Conservation (phyloP, 352 stramenopile genomes). For the Elongisporangium anandrum region DNA sequence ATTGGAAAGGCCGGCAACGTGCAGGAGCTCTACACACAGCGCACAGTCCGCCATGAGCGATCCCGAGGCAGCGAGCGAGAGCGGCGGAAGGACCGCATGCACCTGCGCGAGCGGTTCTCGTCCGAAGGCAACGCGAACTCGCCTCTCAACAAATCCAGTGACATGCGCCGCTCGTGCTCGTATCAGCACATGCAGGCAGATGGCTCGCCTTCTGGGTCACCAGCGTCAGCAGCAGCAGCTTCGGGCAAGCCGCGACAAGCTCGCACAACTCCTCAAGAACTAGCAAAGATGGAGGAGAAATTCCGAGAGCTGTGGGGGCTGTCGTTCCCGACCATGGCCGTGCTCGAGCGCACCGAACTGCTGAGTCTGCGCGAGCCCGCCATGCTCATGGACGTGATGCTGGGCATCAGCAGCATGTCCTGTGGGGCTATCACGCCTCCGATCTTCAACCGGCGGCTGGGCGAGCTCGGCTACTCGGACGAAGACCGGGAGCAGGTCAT, state of each 20-base stretch:
- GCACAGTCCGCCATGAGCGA: constrained; percentile 17
- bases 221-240: constrained; percentile 4
- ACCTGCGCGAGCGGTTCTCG: constrained; percentile 42
- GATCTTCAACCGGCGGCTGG: constrained; percentile 49
- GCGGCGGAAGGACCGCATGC: constrained; percentile 29
- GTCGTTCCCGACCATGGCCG: constrained; percentile 68
- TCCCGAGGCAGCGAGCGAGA: constrained; percentile 18
- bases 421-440: constrained; percentile 52
- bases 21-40: constrained; percentile 35
- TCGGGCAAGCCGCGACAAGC: constrained; percentile 7
- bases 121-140: constrained; percentile 37
- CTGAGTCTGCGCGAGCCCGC: constrained; percentile 57
- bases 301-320: constrained; percentile 74
- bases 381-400: constrained; percentile 74
- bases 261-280: not conserved
- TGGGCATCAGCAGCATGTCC: constrained; percentile 74
- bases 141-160: constrained; percentile 2
- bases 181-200: constrained; percentile 39
- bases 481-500: constrained; percentile 52
- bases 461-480: constrained; percentile 59
- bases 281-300: constrained; percentile 25
- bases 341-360: constrained; percentile 55
- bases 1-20: constrained; percentile 78
- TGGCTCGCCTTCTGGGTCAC: not conserved
- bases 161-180: constrained; percentile 35